phyloP scores from a whole-genome alignment of 2,329 filamentous ascomycete genomes.

The Neopestalotiopsis sp. region DNA sequence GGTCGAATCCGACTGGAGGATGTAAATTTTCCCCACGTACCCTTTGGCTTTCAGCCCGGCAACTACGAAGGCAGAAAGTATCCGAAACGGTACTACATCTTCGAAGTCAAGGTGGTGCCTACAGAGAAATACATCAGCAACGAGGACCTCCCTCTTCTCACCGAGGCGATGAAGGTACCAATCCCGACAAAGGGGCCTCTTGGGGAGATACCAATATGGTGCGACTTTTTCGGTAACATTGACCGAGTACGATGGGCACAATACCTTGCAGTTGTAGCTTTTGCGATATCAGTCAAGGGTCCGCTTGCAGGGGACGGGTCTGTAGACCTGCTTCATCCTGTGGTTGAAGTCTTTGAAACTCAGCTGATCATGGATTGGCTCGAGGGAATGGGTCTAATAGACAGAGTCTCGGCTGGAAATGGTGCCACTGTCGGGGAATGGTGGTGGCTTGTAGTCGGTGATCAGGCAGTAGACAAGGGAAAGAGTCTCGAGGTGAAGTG shows the following conservation, averaged over 20 bases:
- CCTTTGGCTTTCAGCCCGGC: slow-evolving; percentile 72
- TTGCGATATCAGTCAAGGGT: slow-evolving; percentile 66
- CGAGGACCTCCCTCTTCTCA: slow-evolving; percentile 50
- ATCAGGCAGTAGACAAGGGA: slow-evolving; percentile 28
- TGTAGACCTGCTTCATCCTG: slow-evolving; percentile 58
- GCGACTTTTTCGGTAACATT: slow-evolving; percentile 67
- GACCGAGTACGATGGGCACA: slow-evolving; percentile 68
- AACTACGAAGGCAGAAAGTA: slow-evolving; percentile 75
- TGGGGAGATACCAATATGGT: slow-evolving; percentile 71
- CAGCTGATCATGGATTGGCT: slow-evolving; percentile 65
- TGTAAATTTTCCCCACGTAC: slow-evolving; percentile 62
- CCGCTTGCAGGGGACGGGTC: slow-evolving; percentile 59
- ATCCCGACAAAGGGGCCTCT: slow-evolving; percentile 47
- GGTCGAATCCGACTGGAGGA: slow-evolving; percentile 60
- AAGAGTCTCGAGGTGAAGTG: slow-evolving; percentile 3
- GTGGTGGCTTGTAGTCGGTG: slow-evolving; percentile 70
- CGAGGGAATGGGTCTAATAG: slow-evolving; percentile 55
- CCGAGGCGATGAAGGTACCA: slow-evolving; percentile 38
- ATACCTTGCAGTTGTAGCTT: slow-evolving; percentile 65
- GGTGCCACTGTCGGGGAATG: slow-evolving; percentile 61
- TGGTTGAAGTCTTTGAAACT: slow-evolving; percentile 68
- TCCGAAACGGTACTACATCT: slow-evolving; percentile 68
- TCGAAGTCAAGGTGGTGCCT: slow-evolving; percentile 63
- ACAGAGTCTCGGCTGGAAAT: slow-evolving; percentile 42
- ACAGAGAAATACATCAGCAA: slow-evolving; percentile 64